Percentiles rank a stretch among this genome's conserved stretches.
These are phyloP conservation scores for Paraphaeosphaeria minitans DNA, from an alignment of 2,329 filamentous ascomycete genomes.

Conservation along the genomic window DNA sequence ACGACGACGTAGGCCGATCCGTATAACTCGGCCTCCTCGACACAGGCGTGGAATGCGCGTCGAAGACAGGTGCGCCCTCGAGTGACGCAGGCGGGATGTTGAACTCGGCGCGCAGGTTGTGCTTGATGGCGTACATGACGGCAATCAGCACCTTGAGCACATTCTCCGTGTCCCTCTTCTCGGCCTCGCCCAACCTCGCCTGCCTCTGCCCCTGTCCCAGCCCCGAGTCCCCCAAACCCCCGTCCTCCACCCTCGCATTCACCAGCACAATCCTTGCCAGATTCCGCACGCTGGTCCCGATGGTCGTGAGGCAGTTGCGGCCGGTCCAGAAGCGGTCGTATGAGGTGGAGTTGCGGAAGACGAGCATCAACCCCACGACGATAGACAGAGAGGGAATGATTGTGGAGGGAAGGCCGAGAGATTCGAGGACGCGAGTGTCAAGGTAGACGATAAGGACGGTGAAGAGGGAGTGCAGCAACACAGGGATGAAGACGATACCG, in stretches of 20 bases:
- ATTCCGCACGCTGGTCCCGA: slow-evolving; percentile 65
- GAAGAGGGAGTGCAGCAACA: slow-evolving; percentile 63
- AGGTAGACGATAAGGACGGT: slow-evolving; percentile 64
- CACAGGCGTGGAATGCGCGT: slow-evolving; percentile 23
- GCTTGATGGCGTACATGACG: slow-evolving; percentile 67
- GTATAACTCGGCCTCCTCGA: slow-evolving; percentile 35
- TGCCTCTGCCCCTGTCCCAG: slow-evolving; percentile 13
- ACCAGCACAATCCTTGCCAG: slow-evolving; percentile 62
- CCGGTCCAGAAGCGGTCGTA: slow-evolving; percentile 71
- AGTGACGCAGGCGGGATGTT: slow-evolving; percentile 48
- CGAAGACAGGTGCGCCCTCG: slow-evolving; percentile 22
- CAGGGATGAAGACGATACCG: slow-evolving; percentile 61
- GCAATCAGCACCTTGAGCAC: slow-evolving; percentile 64
- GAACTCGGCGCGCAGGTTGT: slow-evolving; percentile 67
- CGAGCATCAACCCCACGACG: slow-evolving; percentile 70
- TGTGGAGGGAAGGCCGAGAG: slow-evolving; percentile 61
- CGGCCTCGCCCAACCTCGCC: slow-evolving; percentile 35
- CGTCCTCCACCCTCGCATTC: slow-evolving; percentile 45
- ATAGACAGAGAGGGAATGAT: slow-evolving; percentile 69
- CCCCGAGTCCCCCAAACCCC: slow-evolving; percentile 1
- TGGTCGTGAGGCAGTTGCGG: slow-evolving; percentile 60
- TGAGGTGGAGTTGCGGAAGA: slow-evolving; percentile 68
- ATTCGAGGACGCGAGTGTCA: slow-evolving; percentile 56
- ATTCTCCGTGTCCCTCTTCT: slow-evolving; percentile 63
- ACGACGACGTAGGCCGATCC: slow-evolving; percentile 24